Base-by-base conservation (phyloP, 768 basidiomycete genomes). In the Psilocybe tampanensis region DNA sequence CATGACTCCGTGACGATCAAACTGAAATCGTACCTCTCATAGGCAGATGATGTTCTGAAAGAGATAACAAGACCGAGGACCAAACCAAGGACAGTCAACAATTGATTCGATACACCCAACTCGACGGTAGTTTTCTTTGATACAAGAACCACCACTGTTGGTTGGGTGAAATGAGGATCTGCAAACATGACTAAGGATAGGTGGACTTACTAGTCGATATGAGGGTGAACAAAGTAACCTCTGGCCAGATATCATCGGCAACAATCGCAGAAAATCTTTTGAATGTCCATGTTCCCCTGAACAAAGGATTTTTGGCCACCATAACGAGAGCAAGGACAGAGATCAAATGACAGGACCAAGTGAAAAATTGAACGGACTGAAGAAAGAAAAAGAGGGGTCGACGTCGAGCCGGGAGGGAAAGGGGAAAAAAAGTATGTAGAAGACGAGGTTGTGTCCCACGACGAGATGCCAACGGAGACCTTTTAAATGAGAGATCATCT, bases 31-130 rank as follows among this genome's bases (percentile, higher is more conserved):
- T 62, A 85, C 79, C 86, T 75, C 52, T 88, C 85, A 65, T 88
- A 88, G 1, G 88, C 87, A 34, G 85, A 86, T 11, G 86, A 86
- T 7, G 86, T 89, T 59, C 89, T 76, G 73, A 90, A 91, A 0
- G 85, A 86, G 51, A 91, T 84, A 47, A 86, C 85, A 63, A 86
- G 73, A 81, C 80, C 86, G 67, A 89, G 81, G 23, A 89, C 86
- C 13, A 85, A 86, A 80, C 88, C 88, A 51, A 91, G 76, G 7
- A 90, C 88, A 3, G 87, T 86, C 55, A 91, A 73, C 59, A 88
- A 76, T 42, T 74, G 72, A 54, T 75, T 85, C 11, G 80, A 77
- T 52, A 89, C 74, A 0, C 72, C 72, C n/a, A 89, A 75, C 47
- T 79, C 70, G 44, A 74, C 74, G 5, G 55, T 54, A 0, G 84